A percentile compares a stretch with the other conserved stretches of the same genome.
Conservation (phyloP, 1,139 yeast species). For the Kodamaea anthophila region DNA sequence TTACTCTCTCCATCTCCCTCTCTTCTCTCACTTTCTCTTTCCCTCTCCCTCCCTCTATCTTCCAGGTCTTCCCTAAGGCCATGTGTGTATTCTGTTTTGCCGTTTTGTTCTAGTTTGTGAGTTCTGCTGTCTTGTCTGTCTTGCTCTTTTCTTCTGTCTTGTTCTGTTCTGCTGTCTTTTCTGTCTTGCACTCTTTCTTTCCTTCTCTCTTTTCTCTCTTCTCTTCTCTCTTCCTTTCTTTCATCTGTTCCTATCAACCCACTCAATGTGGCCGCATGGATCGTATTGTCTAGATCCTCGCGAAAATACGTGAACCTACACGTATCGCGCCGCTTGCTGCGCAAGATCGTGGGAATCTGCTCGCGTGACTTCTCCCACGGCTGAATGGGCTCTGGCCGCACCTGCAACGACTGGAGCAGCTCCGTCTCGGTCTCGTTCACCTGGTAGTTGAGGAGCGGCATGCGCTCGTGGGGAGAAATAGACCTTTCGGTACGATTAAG, state of each 20-base stretch:
- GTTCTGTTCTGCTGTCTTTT: background rate
- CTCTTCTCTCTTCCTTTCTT: slow-evolving; percentile 7
- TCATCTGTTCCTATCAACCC: slow-evolving; percentile 45
- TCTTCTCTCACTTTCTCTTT: slow-evolving; percentile 1
- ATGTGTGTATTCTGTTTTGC: slow-evolving; percentile 6
- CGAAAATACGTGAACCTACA: slow-evolving; percentile 83
- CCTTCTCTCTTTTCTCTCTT: slow-evolving; percentile 2
- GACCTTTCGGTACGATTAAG: no score
- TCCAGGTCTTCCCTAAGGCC: slow-evolving; percentile 1
- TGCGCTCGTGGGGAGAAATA: slow-evolving; percentile 11
- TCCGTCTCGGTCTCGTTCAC: slow-evolving; percentile 60
- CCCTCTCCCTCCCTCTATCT: no score
- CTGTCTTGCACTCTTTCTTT: background rate
- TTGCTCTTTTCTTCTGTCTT: background rate
- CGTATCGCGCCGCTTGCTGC: slow-evolving; percentile 16
- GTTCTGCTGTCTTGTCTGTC: no score
- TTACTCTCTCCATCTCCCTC: slow-evolving; percentile 1
- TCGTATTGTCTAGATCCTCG: slow-evolving; percentile 80
- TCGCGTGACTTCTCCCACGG: slow-evolving; percentile 61
- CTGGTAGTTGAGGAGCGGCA: slow-evolving; percentile 31
- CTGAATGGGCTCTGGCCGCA: slow-evolving; percentile 68
- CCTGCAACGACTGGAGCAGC: slow-evolving; percentile 42
- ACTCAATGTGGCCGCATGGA: slow-evolving; percentile 84
- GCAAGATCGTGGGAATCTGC: slow-evolving; percentile 27
- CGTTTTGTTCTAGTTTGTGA: no score